These are phyloP conservation scores for Pythium rhizo-oryzae DNA, from an alignment of 352 stramenopile genomes.

Conservation along the genomic window DNA sequence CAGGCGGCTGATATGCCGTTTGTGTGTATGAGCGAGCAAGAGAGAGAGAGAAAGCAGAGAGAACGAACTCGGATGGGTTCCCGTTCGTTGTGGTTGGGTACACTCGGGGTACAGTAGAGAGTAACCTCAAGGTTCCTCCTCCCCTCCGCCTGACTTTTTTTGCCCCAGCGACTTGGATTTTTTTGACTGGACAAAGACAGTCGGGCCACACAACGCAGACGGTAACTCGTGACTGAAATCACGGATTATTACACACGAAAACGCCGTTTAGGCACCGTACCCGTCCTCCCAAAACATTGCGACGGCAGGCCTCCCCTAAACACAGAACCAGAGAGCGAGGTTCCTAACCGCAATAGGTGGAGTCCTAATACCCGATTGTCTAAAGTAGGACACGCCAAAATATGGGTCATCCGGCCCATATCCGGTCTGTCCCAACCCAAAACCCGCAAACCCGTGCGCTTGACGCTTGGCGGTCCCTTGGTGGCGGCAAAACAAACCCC, in stretches of 20 bases:
- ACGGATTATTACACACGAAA: background rate
- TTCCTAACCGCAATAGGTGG: no score
- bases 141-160: conserved; percentile 9
- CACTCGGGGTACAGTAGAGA: conserved; percentile 15
- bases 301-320: background rate
- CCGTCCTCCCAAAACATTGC: background rate
- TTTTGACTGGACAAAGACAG: background rate
- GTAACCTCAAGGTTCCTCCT: conserved; percentile 24
- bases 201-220: background rate
- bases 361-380: background rate
- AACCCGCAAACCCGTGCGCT: background rate
- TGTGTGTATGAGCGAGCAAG: background rate
- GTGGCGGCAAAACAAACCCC: conserved; percentile 2
- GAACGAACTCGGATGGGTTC: background rate
- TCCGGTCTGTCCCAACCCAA: background rate
- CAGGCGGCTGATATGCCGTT: no score
- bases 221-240: background rate
- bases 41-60: background rate
- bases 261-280: background rate
- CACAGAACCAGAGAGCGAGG: background rate
- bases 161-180: background rate
- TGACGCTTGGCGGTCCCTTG: conserved; percentile 5
- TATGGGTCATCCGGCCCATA: conserved; percentile 5
- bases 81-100: conserved; percentile 1
- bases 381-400: background rate